Base-by-base conservation (phyloP, 805 yeast genomes). In the Barnettozyma sucrosica region DNA sequence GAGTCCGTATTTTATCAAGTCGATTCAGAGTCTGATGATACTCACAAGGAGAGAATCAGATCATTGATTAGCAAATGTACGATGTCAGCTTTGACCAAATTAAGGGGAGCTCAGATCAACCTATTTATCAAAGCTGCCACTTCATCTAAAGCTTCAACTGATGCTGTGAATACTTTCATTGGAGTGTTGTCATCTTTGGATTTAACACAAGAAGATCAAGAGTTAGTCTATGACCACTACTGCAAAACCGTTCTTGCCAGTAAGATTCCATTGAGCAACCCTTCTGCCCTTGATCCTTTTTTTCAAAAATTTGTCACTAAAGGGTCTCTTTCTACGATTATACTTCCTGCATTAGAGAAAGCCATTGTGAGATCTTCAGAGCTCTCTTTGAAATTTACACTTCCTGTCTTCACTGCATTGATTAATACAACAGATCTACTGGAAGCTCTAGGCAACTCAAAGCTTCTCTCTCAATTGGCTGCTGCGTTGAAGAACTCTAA, bases 291-390 rank as follows among this genome's bases (percentile, higher is more conserved):
- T 43, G 71, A 70, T n/a, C 62, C 66, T 7, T 77, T 79, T 53
- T 62, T 80, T 21, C 56, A 61, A 16, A 72, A 73, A 32, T 74
- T 69, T 52, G 57, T 81, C 14, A 55, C 64, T 8, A 64, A 66
- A 16, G 69, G 64, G 0, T 60, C 65, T 4, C 69, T 81, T 44
- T 62, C 59, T 19, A 51, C 64, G 2, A 45, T 53, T 7, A 57
- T 85, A 16, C 64, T 80, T 7, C 88, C 95, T 2, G 72, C 76
- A 18, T 57, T 90, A 43, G 90, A 86, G 57, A 88, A 85, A 60
- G 77, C 90, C 1, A 71, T 84, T 43, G 69, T 90, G 53, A 77
- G 96, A 63, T 79, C 95, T 2, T 83, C 96, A 0, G 97, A 89
- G 58, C 64, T 70, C 34, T 77, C 87, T 0, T 76, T 88, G 48